Base-by-base conservation (phyloP, 305 asterid species). In the Fraxinus baroniana region DNA sequence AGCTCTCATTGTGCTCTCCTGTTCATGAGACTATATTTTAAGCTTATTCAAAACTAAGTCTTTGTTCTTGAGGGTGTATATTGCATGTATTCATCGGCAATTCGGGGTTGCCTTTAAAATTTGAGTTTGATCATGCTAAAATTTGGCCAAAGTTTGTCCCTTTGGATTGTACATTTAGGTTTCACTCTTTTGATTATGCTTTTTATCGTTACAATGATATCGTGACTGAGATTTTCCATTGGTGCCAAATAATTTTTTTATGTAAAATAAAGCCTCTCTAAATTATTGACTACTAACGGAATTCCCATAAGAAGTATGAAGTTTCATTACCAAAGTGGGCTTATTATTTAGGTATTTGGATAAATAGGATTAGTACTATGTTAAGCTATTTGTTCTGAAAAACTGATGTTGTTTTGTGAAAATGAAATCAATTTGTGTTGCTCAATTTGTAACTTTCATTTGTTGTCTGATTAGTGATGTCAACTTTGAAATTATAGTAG, bases 401-500 rank as follows among this genome's bases (percentile, higher is more conserved):
- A 37, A 37, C 44, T 37, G 0, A 1, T 37, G 44, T 7, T 37
- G 41, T 37, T 37, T 8, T 8, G 44, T 37, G 44, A 37, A 37
- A 37, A 37, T 37, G 44, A 37, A 37, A 37, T 37, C 44, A 37
- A 37, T 37, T 37, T 37, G 44, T 37, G 76, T 20, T 37, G n/a
- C 20, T 78, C 17, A 33, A 44, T 81, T 79, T 79, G 55, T 78
- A 12, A 76, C 26, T 13, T 78, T 71, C 33, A 52, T 80, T 62
- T 83, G 77, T 75, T 76, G 39, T 36, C 83, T 85, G 44, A 37
- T 84, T 85, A 94, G 98, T 90, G 90, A 89, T 88, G 90, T 90
- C 66, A 82, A 95, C 86, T 95, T 95, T 86, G 99, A 95, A 89
- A 89, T 95, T 79, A 92, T 95, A 71, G 90, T 94, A 35, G 99